Percentiles rank a stretch among this genome's conserved stretches.
Conservation (phyloP, 208 protist genomes). For the Trypanosoma caninum region DNA sequence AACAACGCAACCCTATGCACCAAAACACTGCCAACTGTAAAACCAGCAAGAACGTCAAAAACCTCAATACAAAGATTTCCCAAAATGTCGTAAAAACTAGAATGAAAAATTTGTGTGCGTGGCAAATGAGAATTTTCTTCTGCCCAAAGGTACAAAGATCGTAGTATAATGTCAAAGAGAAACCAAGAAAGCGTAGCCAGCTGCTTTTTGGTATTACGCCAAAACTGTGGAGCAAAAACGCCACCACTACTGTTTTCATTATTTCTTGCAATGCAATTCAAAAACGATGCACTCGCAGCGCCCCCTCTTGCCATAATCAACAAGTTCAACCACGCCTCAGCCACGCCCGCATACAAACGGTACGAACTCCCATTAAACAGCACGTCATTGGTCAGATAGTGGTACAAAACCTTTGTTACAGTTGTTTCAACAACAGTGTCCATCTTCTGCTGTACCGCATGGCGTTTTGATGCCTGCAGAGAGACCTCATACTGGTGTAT, state of each 20-base stretch:
- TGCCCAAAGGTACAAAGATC: conserved; percentile 77
- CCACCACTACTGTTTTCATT: conserved; percentile 19
- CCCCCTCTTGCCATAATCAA: conserved; percentile 14
- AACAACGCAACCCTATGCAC: conserved; percentile 74
- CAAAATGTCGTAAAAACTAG: conserved; percentile 52
- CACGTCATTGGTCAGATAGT: conserved; percentile 79
- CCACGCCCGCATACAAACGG: conserved; percentile 75
- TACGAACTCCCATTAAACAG: conserved; percentile 54
- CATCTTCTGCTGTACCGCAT: conserved; percentile 7
- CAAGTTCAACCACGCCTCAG: conserved; percentile 64
- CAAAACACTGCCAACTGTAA: conserved; percentile 25
- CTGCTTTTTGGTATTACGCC: conserved; percentile 51
- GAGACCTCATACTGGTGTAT: conserved; percentile 74
- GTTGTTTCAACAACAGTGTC: conserved; percentile 34
- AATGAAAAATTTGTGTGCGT: conserved; percentile 59
- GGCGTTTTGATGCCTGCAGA: conserved; percentile 40
- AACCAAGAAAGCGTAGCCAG: conserved; percentile 84
- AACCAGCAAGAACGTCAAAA: conserved; percentile 46
- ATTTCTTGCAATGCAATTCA: not conserved
- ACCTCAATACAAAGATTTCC: conserved; percentile 65
- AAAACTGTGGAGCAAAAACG: not conserved
- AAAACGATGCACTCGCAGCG: not conserved
- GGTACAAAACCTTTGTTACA: conserved; percentile 64
- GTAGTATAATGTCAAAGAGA: conserved; percentile 80
- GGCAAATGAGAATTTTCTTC: conserved; percentile 45